Evolutionary conservation across 306 rosid species (phyloP).

Genomic region (Malus fusca): DNA sequence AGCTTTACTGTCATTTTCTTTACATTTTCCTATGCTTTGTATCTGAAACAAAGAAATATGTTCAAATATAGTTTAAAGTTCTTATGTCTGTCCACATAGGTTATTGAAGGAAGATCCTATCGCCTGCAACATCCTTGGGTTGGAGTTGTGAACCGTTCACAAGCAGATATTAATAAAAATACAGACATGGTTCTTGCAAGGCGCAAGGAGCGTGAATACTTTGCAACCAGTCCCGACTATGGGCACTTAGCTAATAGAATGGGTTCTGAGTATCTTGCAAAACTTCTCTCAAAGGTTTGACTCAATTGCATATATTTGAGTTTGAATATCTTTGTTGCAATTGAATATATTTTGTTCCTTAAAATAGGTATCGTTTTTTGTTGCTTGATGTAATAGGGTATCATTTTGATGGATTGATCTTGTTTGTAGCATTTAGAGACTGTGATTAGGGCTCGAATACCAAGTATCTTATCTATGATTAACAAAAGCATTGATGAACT

Average conservation of each 20-base stretch:
- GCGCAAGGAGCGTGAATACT: slow-evolving; percentile 89
- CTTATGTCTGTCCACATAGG: slow-evolving; percentile 32
- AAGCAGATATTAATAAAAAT: slow-evolving; percentile 90
- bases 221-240: slow-evolving; percentile 86
- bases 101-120: slow-evolving; percentile 91
- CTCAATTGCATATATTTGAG: neutral
- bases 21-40: neutral
- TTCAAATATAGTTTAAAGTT: neutral
- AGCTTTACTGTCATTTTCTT: neutral
- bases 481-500: slow-evolving; percentile 85
- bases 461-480: slow-evolving; percentile 71
- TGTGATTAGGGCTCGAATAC: slow-evolving; percentile 72
- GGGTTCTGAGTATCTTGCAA: slow-evolving; percentile 98
- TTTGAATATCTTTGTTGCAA: neutral
- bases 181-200: slow-evolving; percentile 83
- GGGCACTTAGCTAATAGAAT: slow-evolving; percentile 79
- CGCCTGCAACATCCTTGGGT: slow-evolving; percentile 94
- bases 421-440: slow-evolving; percentile 69
- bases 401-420: slow-evolving; percentile 21
- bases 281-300: slow-evolving; percentile 85
- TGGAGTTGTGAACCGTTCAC: slow-evolving; percentile 95
- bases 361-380: neutral
- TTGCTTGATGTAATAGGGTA: neutral
- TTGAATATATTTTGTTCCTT: neutral
- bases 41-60: neutral